phyloP scores from a whole-genome alignment of 1,139 yeast species.

The Taphrina wiesneri region DNA sequence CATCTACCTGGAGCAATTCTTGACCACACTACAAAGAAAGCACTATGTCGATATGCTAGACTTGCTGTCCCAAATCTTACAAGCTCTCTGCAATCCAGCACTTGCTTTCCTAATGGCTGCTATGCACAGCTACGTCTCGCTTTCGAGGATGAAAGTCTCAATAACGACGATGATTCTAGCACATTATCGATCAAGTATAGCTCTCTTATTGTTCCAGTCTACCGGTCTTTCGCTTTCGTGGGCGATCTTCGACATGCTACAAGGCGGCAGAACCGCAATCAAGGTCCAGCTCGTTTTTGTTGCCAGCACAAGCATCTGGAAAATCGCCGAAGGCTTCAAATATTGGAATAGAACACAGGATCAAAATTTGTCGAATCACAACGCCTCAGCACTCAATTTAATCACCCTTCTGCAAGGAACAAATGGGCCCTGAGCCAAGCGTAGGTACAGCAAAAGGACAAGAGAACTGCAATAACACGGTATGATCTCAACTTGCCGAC shows the following conservation, averaged over 20 bases:
- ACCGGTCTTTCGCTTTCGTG: conserved; percentile 4
- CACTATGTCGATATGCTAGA: conserved; percentile 2
- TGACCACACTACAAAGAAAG: not conserved
- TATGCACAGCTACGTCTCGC: conserved; percentile 2
- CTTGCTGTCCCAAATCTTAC: not conserved
- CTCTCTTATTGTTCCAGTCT: not conserved
- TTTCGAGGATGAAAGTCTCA: not conserved
- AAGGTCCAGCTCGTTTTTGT: not conserved
- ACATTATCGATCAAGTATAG: not conserved
- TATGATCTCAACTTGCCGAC: not conserved
- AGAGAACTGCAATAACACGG: too few relatives aligned
- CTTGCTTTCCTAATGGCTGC: conserved; percentile 13
- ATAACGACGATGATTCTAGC: not conserved
- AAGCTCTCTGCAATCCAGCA: conserved; percentile 9
- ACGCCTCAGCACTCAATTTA: not conserved
- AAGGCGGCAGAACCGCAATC: not conserved
- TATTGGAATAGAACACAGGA: not conserved
- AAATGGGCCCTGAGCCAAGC: too few relatives aligned
- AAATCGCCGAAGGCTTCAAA: not conserved
- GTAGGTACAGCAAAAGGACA: too few relatives aligned
- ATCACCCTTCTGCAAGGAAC: too few relatives aligned
- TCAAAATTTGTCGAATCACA: not conserved
- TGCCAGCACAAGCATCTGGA: not conserved
- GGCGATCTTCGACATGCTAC: not conserved
- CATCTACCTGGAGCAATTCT: conserved; percentile 13